Percentiles rank a stretch among this genome's conserved stretches.
Evolutionary conservation across 176 grass and related monocot genomes (phyloP).

Genomic region (Carex cristatella): DNA sequence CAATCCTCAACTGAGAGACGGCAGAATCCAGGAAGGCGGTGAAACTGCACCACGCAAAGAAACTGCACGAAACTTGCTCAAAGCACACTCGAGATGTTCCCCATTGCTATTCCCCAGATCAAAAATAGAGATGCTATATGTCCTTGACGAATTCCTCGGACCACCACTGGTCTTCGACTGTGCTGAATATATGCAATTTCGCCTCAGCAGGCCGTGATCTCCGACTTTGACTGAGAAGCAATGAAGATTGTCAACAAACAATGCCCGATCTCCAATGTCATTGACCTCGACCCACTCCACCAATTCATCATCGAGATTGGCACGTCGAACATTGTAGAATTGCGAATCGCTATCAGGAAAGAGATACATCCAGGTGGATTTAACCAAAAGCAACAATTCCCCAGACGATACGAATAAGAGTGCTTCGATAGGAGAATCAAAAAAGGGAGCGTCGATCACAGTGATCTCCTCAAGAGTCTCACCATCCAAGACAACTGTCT

Average conservation of each 20-base stretch:
- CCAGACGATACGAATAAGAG: neutral
- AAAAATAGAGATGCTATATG: neutral
- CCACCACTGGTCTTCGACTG: neutral
- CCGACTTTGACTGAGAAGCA: conserved; percentile 11
- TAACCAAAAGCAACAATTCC: neutral
- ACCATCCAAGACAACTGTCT: neutral
- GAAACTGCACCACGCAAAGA: neutral
- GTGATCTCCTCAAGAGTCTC: neutral
- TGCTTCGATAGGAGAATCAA: no score
- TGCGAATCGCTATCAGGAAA: neutral
- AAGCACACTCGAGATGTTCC: neutral
- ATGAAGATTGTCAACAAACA: conserved; percentile 12
- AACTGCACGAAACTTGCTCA: conserved; percentile 1
- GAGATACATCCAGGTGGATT: neutral
- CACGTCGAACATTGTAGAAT: neutral
- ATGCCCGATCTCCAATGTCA: conserved; percentile 1
- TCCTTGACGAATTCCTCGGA: neutral
- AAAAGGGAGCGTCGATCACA: neutral
- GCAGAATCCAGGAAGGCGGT: neutral
- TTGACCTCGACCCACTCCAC: neutral
- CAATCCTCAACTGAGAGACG: neutral
- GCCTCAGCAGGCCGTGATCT: neutral
- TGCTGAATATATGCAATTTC: conserved; percentile 9
- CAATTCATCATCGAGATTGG: neutral
- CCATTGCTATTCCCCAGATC: neutral